Conservation (phyloP, 225 moss, liverwort and hornwort genomes). For the Antitrichia curtipendula region DNA sequence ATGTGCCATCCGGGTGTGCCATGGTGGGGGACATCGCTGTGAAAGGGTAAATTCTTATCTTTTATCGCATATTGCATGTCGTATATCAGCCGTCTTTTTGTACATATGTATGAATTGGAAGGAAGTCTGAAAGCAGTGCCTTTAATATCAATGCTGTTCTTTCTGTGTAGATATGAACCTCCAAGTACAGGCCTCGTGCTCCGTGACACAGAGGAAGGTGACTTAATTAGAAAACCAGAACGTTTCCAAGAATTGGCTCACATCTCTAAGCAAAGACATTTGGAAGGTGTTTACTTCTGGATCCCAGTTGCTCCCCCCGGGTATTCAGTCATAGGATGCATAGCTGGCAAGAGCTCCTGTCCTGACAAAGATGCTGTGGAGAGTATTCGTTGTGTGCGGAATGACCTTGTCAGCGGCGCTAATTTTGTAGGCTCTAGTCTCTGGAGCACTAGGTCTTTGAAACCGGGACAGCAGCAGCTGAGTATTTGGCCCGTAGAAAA, state of each 20-base stretch:
- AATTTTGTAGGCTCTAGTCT: conserved; percentile 48
- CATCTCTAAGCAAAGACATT: conserved; percentile 40
- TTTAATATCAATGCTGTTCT: background rate
- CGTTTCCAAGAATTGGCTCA: conserved; percentile 58
- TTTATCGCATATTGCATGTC: background rate
- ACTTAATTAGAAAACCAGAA: conserved; percentile 51
- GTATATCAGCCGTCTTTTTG: background rate
- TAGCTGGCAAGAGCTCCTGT: conserved; percentile 48
- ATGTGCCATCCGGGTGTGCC: conserved; percentile 52
- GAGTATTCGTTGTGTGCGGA: conserved; percentile 67
- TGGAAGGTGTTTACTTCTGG: conserved; percentile 74
- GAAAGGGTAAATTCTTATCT: conserved; percentile 42
- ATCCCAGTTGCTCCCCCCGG: conserved; percentile 74
- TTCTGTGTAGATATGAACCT: conserved; percentile 66
- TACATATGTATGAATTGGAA: background rate
- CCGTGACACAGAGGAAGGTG: conserved; percentile 59
- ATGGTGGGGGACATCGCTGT: conserved; percentile 79
- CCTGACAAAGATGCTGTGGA: conserved; percentile 45
- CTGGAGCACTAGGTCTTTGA: conserved; percentile 53
- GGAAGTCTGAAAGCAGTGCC: background rate
- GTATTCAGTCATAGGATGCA: conserved; percentile 73
- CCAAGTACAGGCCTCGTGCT: conserved; percentile 77
- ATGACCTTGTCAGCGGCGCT: conserved; percentile 71
- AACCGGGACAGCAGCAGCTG: conserved; percentile 41
- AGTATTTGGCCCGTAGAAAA: conserved; percentile 94